These are phyloP conservation scores for Plasmopara muralis DNA, from an alignment of 352 stramenopile species.

Conservation along the genomic window DNA sequence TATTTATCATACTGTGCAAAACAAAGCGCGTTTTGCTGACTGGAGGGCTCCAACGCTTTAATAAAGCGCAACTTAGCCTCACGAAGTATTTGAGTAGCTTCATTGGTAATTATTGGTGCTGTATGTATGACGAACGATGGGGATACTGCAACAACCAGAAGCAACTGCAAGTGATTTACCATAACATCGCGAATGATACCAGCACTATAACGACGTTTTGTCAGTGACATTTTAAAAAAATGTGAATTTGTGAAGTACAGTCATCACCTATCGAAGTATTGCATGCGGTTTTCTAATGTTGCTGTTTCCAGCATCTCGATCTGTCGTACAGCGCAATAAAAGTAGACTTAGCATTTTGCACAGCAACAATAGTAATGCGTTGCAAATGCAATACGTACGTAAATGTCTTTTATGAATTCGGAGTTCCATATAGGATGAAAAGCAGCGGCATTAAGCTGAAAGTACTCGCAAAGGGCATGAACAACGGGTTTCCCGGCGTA, in stretches of 20 bases:
- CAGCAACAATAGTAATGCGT: slow-evolving; percentile 27
- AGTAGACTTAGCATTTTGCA: slow-evolving; percentile 1
- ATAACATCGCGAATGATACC: slow-evolving; percentile 81
- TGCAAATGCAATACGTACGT: too few relatives aligned
- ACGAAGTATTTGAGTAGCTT: too few relatives aligned
- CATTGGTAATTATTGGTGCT: neutral
- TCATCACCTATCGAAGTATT: too few relatives aligned
- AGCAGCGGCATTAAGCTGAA: slow-evolving; percentile 7
- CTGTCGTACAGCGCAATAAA: slow-evolving; percentile 8
- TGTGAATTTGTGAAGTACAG: too few relatives aligned
- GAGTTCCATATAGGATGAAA: too few relatives aligned
- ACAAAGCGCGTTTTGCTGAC: too few relatives aligned
- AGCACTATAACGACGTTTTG: slow-evolving; percentile 28
- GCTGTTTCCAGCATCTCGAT: slow-evolving; percentile 71
- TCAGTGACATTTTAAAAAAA: too few relatives aligned
- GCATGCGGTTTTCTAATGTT: slow-evolving; percentile 45
- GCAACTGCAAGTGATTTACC: slow-evolving; percentile 72
- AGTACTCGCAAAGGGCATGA: slow-evolving; percentile 43
- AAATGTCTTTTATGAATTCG: too few relatives aligned
- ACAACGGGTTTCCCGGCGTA: slow-evolving; percentile 78
- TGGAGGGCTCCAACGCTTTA: too few relatives aligned
- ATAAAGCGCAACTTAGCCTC: too few relatives aligned
- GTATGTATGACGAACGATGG: slow-evolving; percentile 25
- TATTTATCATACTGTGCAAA: slow-evolving; percentile 15
- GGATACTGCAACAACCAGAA: slow-evolving; percentile 33